phyloP scores from a whole-genome alignment of 768 basidiomycete species.

The Boletus patriciae region DNA sequence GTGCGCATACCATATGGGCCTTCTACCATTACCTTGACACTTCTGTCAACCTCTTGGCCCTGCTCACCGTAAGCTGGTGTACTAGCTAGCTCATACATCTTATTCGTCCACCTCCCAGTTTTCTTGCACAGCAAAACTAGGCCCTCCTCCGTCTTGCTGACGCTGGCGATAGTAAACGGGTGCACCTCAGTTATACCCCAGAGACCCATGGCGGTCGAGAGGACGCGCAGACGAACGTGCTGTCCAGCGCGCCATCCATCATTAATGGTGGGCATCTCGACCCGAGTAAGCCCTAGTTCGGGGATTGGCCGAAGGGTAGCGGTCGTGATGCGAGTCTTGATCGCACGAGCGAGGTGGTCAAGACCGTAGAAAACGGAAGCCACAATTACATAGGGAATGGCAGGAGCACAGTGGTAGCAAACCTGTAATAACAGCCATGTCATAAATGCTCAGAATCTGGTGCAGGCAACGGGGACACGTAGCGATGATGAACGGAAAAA shows the following conservation, averaged over 20 bases:
- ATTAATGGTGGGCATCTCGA: slow-evolving; percentile 62
- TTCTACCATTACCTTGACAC: slow-evolving; percentile 46
- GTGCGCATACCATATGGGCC: slow-evolving; percentile 52
- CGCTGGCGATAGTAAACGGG: slow-evolving; percentile 81
- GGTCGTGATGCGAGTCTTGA: slow-evolving; percentile 63
- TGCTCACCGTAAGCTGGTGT: slow-evolving; percentile 34
- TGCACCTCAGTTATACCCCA: slow-evolving; percentile 63
- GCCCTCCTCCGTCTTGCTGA: slow-evolving; percentile 54
- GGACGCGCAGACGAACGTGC: slow-evolving; percentile 69
- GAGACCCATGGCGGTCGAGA: slow-evolving; percentile 57
- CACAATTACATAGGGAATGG: slow-evolving; percentile 55
- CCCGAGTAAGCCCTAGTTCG: slow-evolving; percentile 60
- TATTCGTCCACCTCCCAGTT: slow-evolving; percentile 63
- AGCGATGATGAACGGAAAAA: too few relatives aligned
- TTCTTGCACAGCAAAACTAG: slow-evolving; percentile 68
- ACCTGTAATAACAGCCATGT: slow-evolving; percentile 23
- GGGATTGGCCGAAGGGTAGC: slow-evolving; percentile 64
- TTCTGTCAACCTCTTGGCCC: slow-evolving; percentile 25
- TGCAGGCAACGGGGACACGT: neutral
- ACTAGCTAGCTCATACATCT: slow-evolving; percentile 53
- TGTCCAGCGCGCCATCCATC: slow-evolving; percentile 84
- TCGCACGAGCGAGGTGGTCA: slow-evolving; percentile 58
- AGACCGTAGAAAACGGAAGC: slow-evolving; percentile 51
- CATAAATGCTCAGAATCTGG: neutral
- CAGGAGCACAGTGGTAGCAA: slow-evolving; percentile 52